Conservation (phyloP, 768 basidiomycete genomes). For the Neoboletus magnificus region DNA sequence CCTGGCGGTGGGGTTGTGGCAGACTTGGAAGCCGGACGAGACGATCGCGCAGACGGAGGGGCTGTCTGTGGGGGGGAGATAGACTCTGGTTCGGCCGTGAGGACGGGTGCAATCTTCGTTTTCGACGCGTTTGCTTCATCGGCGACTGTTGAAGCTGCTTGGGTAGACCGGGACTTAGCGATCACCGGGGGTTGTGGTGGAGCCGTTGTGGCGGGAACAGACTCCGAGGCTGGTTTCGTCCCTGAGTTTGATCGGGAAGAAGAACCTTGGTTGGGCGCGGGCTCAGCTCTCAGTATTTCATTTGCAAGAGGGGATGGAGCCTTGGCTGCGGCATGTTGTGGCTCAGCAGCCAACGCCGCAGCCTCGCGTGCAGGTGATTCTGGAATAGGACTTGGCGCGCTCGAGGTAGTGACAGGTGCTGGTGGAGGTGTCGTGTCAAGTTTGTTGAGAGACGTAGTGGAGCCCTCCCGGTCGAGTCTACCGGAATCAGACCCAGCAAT, state of each 20-base stretch:
- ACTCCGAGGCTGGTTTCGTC: constrained; percentile 16
- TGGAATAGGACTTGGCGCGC: constrained; percentile 59
- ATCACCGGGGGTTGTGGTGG: constrained; percentile 12
- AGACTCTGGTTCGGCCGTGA: constrained; percentile 50
- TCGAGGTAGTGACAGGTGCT: constrained; percentile 15
- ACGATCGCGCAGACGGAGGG: constrained; percentile 6
- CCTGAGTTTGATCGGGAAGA: constrained; percentile 21
- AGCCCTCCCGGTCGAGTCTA: constrained; percentile 29
- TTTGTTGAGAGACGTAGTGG: constrained; percentile 29
- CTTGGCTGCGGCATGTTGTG: constrained; percentile 20
- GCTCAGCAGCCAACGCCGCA: constrained; percentile 37
- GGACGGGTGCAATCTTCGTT: constrained; percentile 42
- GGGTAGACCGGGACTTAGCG: neutral
- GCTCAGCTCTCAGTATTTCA: constrained; percentile 18
- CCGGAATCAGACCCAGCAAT: constrained; percentile 26
- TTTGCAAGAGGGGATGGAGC: constrained; percentile 45
- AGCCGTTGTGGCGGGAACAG: constrained; percentile 10
- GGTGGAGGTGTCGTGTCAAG: constrained; percentile 34
- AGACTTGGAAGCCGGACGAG: constrained; percentile 17
- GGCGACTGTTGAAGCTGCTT: constrained; percentile 5
- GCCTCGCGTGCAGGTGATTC: constrained; percentile 66
- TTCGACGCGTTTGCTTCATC: constrained; percentile 23
- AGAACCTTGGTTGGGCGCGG: constrained; percentile 14
- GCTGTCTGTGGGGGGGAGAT: neutral
- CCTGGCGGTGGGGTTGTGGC: constrained; percentile 16